These are phyloP conservation scores for Carex kokanica DNA, from an alignment of 176 grass and related monocot species.

Conservation along the genomic window DNA sequence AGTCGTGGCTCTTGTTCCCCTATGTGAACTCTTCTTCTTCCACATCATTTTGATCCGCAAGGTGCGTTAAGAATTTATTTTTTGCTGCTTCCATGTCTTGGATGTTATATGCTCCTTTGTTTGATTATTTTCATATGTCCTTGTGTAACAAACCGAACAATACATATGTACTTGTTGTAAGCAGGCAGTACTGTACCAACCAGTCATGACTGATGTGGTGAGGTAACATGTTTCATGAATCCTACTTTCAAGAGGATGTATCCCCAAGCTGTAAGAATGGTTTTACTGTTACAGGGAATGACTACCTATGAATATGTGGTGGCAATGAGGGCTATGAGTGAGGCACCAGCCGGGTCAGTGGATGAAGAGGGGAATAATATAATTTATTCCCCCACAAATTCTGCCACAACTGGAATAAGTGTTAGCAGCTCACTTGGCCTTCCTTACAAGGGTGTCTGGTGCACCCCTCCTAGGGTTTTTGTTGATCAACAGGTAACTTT, in stretches of 20 bases:
- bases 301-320: conserved; percentile 98
- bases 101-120: not conserved
- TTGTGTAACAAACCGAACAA: not conserved
- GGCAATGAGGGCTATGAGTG: conserved; percentile 96
- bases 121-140: not conserved
- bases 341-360: conserved; percentile 59
- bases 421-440: conserved; percentile 80
- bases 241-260: not conserved
- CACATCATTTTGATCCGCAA: conserved; percentile 98
- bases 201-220: conserved; percentile 2
- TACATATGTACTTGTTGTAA: not conserved
- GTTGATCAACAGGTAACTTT: conserved; percentile 54
- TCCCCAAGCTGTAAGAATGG: not conserved
- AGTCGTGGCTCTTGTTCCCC: conserved; percentile 70
- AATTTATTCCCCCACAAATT: conserved; percentile 92
- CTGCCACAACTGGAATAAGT: conserved; percentile 90
- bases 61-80: conserved; percentile 34
- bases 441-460: conserved; percentile 96
- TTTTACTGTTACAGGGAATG: conserved; percentile 61
- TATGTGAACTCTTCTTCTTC: conserved; percentile 98
- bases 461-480: conserved; percentile 96
- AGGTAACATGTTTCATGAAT: not conserved
- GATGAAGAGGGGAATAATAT: conserved; percentile 80
- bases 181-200: not conserved
- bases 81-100: conserved; percentile 1